Conservation (phyloP, 1,284 basidiomycete genomes). For the Neolentinus lepideus region DNA sequence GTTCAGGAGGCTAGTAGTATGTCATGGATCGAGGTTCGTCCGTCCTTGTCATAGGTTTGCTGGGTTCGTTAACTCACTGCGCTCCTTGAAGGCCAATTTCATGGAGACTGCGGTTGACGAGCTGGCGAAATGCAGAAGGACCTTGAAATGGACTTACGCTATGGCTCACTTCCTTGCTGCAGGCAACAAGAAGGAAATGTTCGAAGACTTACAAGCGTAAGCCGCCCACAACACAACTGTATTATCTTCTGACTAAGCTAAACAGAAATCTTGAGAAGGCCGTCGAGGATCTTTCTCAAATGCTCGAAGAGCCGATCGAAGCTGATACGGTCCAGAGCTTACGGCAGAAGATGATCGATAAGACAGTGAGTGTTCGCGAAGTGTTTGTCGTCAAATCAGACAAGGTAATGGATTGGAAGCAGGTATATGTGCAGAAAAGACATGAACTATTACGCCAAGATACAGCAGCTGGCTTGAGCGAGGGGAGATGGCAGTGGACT, state of each 20-base stretch:
- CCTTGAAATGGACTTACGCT: constrained; percentile 66
- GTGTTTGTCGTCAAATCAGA: too few species aligned
- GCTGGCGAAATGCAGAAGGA: constrained; percentile 46
- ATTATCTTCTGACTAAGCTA: not conserved
- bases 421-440: constrained; percentile 30
- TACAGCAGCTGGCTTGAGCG: constrained; percentile 43
- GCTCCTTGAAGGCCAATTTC: constrained; percentile 38
- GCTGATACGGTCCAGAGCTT: constrained; percentile 44
- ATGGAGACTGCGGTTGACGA: constrained; percentile 57
- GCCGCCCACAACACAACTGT: constrained; percentile 3
- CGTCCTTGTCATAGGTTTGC: not conserved
- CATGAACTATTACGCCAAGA: constrained; percentile 48
- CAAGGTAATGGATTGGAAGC: not conserved
- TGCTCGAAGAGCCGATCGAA: constrained; percentile 56
- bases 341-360: constrained; percentile 52
- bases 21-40: constrained; percentile 61
- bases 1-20: constrained; percentile 51
- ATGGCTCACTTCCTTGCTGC: constrained; percentile 62
- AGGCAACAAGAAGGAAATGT: constrained; percentile 61
- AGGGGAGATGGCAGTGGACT: constrained; percentile 27
- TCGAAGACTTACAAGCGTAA: constrained; percentile 60
- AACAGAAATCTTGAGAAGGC: constrained; percentile 55
- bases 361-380: constrained; percentile 30
- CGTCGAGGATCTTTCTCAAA: constrained; percentile 55
- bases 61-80: not conserved